These are phyloP conservation scores for Mortierella sp. DNA, from an alignment of 371 early-diverging fungal genomes.

Conservation along the genomic window DNA sequence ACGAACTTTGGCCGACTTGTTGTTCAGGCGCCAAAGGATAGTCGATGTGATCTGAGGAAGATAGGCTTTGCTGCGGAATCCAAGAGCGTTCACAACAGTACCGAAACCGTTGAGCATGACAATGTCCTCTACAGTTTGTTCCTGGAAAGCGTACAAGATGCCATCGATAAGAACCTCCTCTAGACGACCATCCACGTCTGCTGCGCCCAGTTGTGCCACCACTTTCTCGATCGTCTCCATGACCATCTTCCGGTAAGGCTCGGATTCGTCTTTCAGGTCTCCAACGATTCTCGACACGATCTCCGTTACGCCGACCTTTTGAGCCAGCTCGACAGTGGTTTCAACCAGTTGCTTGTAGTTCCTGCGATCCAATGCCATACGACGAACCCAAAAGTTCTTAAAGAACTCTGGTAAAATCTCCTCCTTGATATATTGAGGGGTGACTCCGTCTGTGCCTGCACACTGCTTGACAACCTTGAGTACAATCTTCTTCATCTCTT, in stretches of 20 bases:
- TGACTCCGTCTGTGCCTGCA: conserved; percentile 93
- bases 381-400: conserved; percentile 96
- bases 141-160: conserved; percentile 96
- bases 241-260: conserved; percentile 95
- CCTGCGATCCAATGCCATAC: conserved; percentile 95
- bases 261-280: conserved; percentile 95
- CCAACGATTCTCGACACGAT: conserved; percentile 87
- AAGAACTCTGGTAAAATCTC: conserved; percentile 96
- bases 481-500: conserved; percentile 98
- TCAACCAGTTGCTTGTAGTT: conserved; percentile 94
- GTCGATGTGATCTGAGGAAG: conserved; percentile 93
- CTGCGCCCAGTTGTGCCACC: conserved; percentile 81
- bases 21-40: conserved; percentile 96
- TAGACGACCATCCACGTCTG: conserved; percentile 90
- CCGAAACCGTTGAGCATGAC: conserved; percentile 96
- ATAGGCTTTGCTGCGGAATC: conserved; percentile 90
- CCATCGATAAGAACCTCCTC: conserved; percentile 96
- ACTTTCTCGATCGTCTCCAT: conserved; percentile 95
- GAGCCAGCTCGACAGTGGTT: conserved; percentile 94
- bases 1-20: conserved; percentile 94
- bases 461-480: conserved; percentile 97
- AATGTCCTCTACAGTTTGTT: conserved; percentile 91
- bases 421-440: conserved; percentile 82
- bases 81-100: conserved; percentile 91
- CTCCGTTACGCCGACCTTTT: conserved; percentile 92